phyloP scores from a whole-genome alignment of 371 early-diverging fungal genomes.

The Nematocida ironsii region DNA sequence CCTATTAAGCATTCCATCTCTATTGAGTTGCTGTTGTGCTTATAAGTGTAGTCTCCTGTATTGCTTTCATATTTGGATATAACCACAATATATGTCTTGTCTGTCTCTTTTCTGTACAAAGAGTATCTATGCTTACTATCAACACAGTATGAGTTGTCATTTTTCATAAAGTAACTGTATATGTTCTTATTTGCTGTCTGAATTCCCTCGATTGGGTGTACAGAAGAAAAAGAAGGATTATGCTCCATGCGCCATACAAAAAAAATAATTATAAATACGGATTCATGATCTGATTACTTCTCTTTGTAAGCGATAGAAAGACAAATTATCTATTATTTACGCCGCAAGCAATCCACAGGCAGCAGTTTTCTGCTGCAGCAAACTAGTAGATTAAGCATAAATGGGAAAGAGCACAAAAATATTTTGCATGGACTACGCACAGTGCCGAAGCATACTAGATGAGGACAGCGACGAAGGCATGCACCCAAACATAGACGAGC shows the following conservation, averaged over 20 bases:
- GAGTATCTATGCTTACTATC: conserved; percentile 53
- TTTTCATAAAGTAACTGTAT: conserved; percentile 68
- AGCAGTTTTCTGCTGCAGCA: too few relatives aligned
- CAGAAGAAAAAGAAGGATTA: conserved; percentile 28
- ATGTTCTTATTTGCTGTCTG: conserved; percentile 69
- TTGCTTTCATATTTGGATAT: conserved; percentile 41
- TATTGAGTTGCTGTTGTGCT: conserved; percentile 36
- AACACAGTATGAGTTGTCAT: conserved; percentile 66
- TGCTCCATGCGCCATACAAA: conserved; percentile 26
- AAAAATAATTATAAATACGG: conserved; percentile 17
- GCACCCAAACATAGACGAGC: conserved; percentile 67
- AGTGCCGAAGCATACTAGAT: conserved; percentile 12
- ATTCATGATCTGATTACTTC: too few relatives aligned
- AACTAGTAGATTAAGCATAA: too few relatives aligned
- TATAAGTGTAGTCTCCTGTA: conserved; percentile 44
- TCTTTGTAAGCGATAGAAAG: too few relatives aligned
- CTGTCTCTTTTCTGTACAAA: conserved; percentile 54
- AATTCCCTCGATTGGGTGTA: conserved; percentile 48
- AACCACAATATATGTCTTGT: conserved; percentile 46
- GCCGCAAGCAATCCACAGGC: too few relatives aligned
- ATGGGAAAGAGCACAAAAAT: not conserved
- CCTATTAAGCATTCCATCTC: conserved; percentile 45
- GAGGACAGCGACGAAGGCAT: conserved; percentile 42
- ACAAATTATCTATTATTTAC: too few relatives aligned
- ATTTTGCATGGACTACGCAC: conserved; percentile 30